Base-by-base conservation (phyloP, 352 stramenopile species). In the Paralagenidium karlingii region DNA sequence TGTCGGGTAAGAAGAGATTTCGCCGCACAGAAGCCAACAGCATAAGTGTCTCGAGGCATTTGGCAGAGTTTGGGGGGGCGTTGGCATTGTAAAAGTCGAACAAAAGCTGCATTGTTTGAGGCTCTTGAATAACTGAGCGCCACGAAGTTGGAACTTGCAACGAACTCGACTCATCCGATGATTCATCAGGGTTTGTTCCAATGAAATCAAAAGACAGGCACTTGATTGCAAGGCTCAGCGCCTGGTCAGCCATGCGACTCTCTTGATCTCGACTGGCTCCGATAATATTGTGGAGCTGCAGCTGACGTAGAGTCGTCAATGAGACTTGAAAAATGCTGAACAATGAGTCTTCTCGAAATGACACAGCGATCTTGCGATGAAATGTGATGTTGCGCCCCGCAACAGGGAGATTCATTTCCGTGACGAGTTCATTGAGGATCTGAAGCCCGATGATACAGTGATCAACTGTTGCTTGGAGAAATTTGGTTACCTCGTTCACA, bases 161-260 rank as follows among this genome's bases (percentile, higher is more conserved):
- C 6, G 95, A 97, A 5, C 94, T 94, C 11, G 96, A 93, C 42
- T 99, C 94, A 45, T 98, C 94, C 0, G 90, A 88, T 0, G 87
- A 97, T 62, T 99, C 94, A 50, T 99, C 94, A 10, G 94, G 89
- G 60, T 98, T 98, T 7, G 94, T 99, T 25, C 95, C 95, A 45
- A 99, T 98, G 60, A 99, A 99, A 59, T 99, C 95, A 68, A 98
- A 99, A 9, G 84, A 96, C 20, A 99, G 58, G 61, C 92, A 98
- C 45, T 96, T 90, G 40, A 96, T 94, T 16, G 78, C 69, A 24
- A 99, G 65, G 18, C 73, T 61, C 10, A 99, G 66, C 18, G 91
- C 80, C 38, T 96, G 86, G 54, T 98, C 86, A 15, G 84, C 82
- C 54, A 99, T 82, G 11, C 82, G 76, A n/a, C 66, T 55, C 53